A percentile compares a stretch with the other conserved stretches of the same genome.
Conservation (phyloP, 805 yeast genomes). For the Nakazawaea wickerhamii region DNA sequence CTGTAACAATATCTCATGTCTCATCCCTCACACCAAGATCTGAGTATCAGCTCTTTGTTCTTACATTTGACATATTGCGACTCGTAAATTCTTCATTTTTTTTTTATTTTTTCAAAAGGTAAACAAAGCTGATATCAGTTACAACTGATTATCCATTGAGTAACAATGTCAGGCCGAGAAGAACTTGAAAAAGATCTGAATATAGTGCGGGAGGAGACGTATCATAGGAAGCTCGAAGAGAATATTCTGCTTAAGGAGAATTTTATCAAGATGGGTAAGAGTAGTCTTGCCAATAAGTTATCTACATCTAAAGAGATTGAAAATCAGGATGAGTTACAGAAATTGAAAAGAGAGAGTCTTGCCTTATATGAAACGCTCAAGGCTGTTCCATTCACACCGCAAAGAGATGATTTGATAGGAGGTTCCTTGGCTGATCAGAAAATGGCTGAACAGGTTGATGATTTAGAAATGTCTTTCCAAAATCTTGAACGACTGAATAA, state of each 20-base stretch:
- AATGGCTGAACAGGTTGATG: slow-evolving; percentile 14
- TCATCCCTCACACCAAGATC: too few relatives aligned
- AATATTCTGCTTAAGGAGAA: slow-evolving; percentile 7
- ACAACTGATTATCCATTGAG: background rate
- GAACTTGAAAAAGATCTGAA: background rate
- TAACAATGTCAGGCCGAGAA: background rate
- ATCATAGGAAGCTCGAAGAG: slow-evolving; percentile 9
- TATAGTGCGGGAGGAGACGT: slow-evolving; percentile 11
- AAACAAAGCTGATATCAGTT: background rate
- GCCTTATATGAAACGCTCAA: slow-evolving; percentile 21
- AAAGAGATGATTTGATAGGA: slow-evolving; percentile 24
- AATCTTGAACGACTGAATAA: slow-evolving; percentile 2
- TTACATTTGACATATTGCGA: too few relatives aligned
- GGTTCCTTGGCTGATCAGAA: slow-evolving; percentile 21
- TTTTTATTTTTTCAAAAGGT: too few relatives aligned
- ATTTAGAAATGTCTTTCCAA: slow-evolving; percentile 9
- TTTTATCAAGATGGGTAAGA: slow-evolving; percentile 2
- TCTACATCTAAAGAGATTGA: background rate
- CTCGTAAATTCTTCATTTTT: too few relatives aligned
- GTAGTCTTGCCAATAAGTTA: background rate
- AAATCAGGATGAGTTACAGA: slow-evolving; percentile 5
- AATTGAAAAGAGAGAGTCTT: slow-evolving; percentile 14
- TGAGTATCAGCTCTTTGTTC: too few relatives aligned
- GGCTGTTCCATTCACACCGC: slow-evolving; percentile 24
- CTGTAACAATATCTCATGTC: too few relatives aligned